Evolutionary conservation across 164 flowering plant genomes (phyloP).

Genomic region (Magnolia kwangsiensis): DNA sequence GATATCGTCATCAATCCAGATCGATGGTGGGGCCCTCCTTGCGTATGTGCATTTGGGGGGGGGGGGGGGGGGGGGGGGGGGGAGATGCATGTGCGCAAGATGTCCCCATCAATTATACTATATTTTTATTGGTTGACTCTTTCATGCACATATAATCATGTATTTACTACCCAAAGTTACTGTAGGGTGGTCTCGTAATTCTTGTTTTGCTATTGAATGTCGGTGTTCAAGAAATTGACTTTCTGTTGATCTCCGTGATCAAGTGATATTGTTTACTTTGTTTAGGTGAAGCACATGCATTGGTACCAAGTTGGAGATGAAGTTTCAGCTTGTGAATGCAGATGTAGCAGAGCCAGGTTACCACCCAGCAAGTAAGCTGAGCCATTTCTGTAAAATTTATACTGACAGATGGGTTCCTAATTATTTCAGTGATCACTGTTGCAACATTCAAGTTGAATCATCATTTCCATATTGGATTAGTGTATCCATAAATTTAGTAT

Average conservation of each 20-base stretch:
- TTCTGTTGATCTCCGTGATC: background rate
- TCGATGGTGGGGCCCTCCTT: too few species aligned
- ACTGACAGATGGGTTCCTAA: background rate
- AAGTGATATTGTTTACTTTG: background rate
- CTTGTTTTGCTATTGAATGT: background rate
- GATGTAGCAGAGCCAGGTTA: slow-evolving; percentile 81
- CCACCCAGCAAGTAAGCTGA: slow-evolving; percentile 88
- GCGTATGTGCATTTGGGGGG: too few species aligned
- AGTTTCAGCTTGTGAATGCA: slow-evolving; percentile 82
- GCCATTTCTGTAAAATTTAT: background rate
- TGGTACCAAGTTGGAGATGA: slow-evolving; percentile 74
- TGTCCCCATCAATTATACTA: too few species aligned
- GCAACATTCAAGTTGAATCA: background rate
- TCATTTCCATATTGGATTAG: too few species aligned
- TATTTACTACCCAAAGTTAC: background rate
- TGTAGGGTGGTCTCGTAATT: background rate
- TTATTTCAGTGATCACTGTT: background rate
- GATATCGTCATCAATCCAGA: too few species aligned
- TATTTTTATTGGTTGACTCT: too few species aligned
- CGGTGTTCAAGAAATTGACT: background rate
- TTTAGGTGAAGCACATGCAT: slow-evolving; percentile 92
- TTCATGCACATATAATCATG: too few species aligned
- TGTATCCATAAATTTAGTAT: too few species aligned
- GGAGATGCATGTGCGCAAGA: too few species aligned
- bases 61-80: too few species aligned